phyloP scores from a whole-genome alignment of 768 basidiomycete genomes.

The Auricularia sp. region DNA sequence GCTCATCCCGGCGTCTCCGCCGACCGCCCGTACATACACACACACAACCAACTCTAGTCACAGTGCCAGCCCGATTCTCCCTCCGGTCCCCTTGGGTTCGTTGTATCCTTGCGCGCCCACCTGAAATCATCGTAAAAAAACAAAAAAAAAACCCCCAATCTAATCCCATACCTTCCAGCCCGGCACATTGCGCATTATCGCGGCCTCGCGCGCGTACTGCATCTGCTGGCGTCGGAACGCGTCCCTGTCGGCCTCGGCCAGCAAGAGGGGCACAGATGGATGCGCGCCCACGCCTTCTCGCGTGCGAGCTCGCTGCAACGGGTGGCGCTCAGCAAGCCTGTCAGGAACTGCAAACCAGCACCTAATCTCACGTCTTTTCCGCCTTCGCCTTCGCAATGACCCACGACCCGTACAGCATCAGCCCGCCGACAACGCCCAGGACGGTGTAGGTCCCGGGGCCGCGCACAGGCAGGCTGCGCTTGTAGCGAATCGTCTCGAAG shows the following conservation, averaged over 20 bases:
- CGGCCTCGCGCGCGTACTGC: slow-evolving; percentile 66
- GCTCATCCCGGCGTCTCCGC: too few relatives aligned
- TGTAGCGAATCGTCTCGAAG: slow-evolving; percentile 88
- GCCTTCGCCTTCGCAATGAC: slow-evolving; percentile 82
- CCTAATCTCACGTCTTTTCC: slow-evolving; percentile 73
- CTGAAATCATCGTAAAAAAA: too few relatives aligned
- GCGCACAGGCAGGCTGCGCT: slow-evolving; percentile 85
- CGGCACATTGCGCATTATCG: slow-evolving; percentile 89
- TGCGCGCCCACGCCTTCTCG: slow-evolving; percentile 91
- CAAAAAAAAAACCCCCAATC: too few relatives aligned
- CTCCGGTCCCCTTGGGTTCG: too few relatives aligned
- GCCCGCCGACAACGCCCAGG: slow-evolving; percentile 72
- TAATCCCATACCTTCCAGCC: slow-evolving; percentile 79
- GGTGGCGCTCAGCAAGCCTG: background rate
- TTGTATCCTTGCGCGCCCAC: too few relatives aligned
- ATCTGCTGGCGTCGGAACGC: slow-evolving; percentile 71
- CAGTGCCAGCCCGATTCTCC: too few relatives aligned
- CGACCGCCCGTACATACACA: too few relatives aligned
- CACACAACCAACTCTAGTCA: too few relatives aligned
- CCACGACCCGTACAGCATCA: slow-evolving; percentile 90
- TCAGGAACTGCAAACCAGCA: slow-evolving; percentile 28
- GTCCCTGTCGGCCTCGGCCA: slow-evolving; percentile 92
- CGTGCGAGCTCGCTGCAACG: slow-evolving; percentile 74
- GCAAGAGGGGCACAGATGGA: slow-evolving; percentile 81
- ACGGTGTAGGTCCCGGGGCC: slow-evolving; percentile 79